These are phyloP conservation scores for Purshia tridentata DNA, from an alignment of 306 rosid genomes.

Conservation along the genomic window DNA sequence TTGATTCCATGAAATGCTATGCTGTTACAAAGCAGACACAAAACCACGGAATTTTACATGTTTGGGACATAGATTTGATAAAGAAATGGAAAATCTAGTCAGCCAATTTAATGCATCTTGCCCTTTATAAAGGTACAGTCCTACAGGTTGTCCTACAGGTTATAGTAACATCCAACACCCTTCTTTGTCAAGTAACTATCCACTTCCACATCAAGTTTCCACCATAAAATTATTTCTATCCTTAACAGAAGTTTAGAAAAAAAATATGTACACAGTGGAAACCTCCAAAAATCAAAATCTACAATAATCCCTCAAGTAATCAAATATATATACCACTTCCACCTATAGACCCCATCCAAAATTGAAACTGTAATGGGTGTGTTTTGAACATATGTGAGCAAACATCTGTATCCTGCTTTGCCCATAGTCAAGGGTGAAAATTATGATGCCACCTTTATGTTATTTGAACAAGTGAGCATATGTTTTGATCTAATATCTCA, in stretches of 20 bases:
- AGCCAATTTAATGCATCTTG: constrained; percentile 26
- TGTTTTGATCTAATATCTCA: constrained; percentile 10
- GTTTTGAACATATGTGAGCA: not conserved
- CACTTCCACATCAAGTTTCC: constrained; percentile 24
- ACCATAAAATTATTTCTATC: constrained; percentile 2
- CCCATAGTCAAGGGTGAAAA: not conserved
- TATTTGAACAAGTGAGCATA: not conserved
- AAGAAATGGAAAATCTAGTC: constrained; percentile 36
- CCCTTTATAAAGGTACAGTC: constrained; percentile 35
- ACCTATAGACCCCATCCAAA: not conserved
- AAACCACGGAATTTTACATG: constrained; percentile 26
- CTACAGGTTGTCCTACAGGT: constrained; percentile 25
- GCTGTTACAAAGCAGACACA: constrained; percentile 24
- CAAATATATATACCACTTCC: constrained; percentile 15
- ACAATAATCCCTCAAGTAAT: not conserved
- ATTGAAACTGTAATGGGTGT: constrained; percentile 12
- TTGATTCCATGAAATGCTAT: not conserved
- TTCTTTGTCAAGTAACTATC: constrained; percentile 17
- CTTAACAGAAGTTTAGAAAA: not conserved
- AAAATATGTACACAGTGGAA: not conserved
- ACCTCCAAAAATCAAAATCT: not conserved
- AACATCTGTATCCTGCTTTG: not conserved
- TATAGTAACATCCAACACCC: constrained; percentile 30
- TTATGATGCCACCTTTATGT: not conserved
- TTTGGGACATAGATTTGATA: constrained; percentile 30